Evolutionary conservation across 1,139 yeast species (phyloP).

Genomic region (Taphrina communis): DNA sequence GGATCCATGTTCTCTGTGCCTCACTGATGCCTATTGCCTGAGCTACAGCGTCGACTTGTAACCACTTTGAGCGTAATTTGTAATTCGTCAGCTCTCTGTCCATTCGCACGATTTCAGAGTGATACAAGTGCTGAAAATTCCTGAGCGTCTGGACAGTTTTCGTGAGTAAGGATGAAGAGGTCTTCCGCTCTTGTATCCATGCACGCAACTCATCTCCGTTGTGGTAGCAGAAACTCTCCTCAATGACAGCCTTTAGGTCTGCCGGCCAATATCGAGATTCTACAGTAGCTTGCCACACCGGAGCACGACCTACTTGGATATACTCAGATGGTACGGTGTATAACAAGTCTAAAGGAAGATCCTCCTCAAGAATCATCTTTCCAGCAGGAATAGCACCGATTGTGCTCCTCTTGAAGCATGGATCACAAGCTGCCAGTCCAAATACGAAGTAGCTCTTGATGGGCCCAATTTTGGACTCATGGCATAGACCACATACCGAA

Average conservation of each 20-base stretch:
- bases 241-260: conserved; percentile 6
- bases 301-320: conserved; percentile 11
- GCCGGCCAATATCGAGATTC: conserved; percentile 9
- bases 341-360: neutral
- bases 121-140: neutral
- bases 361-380: neutral
- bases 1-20: neutral
- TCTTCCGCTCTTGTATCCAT: neutral
- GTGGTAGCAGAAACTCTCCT: conserved; percentile 12
- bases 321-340: neutral
- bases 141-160: neutral
- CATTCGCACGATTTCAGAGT: conserved; percentile 6
- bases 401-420: conserved; percentile 7
- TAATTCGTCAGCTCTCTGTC: neutral
- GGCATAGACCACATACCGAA: conserved; percentile 1
- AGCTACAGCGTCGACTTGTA: conserved; percentile 1
- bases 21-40: neutral
- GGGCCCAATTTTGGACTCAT: neutral
- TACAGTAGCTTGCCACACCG: neutral
- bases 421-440: conserved; percentile 7
- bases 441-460: conserved; percentile 12
- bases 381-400: neutral
- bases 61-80: conserved; percentile 2
- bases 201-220: neutral
- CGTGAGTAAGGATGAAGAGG: neutral